Conservation (phyloP, 1,284 basidiomycete genomes). For the Rhodotorula sp. region DNA sequence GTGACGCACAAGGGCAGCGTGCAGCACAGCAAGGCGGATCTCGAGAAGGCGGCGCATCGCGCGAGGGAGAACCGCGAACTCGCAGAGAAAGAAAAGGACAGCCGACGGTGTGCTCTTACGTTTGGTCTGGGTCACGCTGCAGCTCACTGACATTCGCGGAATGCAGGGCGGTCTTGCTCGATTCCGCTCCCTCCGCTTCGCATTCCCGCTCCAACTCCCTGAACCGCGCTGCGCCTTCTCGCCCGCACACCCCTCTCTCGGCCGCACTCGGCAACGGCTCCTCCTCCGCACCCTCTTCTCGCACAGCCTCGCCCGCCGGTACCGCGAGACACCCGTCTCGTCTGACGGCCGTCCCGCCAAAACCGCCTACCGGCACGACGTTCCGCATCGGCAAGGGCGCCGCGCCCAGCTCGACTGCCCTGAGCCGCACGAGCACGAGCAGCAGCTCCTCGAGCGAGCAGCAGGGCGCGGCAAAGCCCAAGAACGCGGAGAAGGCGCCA, state of each 20-base stretch:
- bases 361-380: constrained; percentile 15
- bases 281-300: constrained; percentile 5
- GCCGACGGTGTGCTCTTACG: constrained; percentile 16
- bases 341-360: constrained; percentile 20
- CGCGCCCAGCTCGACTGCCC: constrained; percentile 1
- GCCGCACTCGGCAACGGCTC: not conserved
- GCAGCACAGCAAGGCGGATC: constrained; percentile 4
- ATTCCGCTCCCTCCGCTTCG: constrained; percentile 5
- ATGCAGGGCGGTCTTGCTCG: constrained; percentile 32
- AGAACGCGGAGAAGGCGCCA: too few species aligned
- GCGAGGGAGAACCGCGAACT: constrained; percentile 21
- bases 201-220: constrained; percentile 18
- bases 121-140: not conserved
- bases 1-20: constrained; percentile 29
- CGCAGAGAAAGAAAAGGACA: constrained; percentile 29
- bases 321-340: constrained; percentile 16
- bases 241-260: not conserved
- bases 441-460: constrained; percentile 4
- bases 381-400: constrained; percentile 37
- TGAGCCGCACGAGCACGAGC: constrained; percentile 1
- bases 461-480: too few species aligned
- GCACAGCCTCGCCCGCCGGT: constrained; percentile 10
- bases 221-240: constrained; percentile 3
- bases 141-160: not conserved
- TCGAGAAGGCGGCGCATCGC: constrained; percentile 23